Percentiles rank a stretch among this genome's conserved stretches.
These are phyloP conservation scores for Talaromyces nanjingensis DNA, from an alignment of 495 filamentous ascomycete species.

Conservation along the genomic window DNA sequence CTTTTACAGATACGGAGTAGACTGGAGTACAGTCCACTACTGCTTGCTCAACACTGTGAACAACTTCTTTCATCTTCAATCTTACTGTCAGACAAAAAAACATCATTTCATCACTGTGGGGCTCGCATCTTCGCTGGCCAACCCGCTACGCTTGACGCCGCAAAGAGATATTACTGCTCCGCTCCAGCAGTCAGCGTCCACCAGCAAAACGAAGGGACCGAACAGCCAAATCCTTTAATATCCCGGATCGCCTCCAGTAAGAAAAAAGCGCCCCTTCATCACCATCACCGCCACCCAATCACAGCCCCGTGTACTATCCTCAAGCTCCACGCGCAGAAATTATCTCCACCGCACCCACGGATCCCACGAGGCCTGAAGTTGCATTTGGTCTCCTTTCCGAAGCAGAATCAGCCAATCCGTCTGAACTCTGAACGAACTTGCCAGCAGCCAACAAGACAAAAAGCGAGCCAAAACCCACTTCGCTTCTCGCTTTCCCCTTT, in stretches of 20 bases:
- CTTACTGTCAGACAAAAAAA: background rate
- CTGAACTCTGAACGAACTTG: constrained; percentile 11
- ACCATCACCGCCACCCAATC: constrained; percentile 14
- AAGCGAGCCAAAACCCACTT: constrained; percentile 17
- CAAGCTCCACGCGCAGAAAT: background rate
- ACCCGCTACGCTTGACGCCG: constrained; percentile 7
- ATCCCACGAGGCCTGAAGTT: constrained; percentile 30
- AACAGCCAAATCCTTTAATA: background rate
- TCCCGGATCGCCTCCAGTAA: constrained; percentile 4
- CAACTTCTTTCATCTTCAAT: background rate
- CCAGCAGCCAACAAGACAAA: background rate
- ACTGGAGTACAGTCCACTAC: background rate
- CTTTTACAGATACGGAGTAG: background rate
- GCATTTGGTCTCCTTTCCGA: constrained; percentile 22
- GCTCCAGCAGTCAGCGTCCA: constrained; percentile 1
- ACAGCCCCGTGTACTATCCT: constrained; percentile 30
- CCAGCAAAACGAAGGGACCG: background rate
- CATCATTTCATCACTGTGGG: constrained; percentile 3
- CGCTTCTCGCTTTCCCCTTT: constrained; percentile 17
- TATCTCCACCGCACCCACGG: background rate
- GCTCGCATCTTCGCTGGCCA: constrained; percentile 1
- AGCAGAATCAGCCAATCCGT: constrained; percentile 17
- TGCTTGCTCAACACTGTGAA: background rate
- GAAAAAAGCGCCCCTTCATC: constrained; percentile 8
- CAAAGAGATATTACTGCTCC: constrained; percentile 5